Evolutionary conservation across 495 filamentous ascomycete genomes (phyloP), one percentile per base, ranked within the genome.

Genomic region (Xylaria curta): DNA sequence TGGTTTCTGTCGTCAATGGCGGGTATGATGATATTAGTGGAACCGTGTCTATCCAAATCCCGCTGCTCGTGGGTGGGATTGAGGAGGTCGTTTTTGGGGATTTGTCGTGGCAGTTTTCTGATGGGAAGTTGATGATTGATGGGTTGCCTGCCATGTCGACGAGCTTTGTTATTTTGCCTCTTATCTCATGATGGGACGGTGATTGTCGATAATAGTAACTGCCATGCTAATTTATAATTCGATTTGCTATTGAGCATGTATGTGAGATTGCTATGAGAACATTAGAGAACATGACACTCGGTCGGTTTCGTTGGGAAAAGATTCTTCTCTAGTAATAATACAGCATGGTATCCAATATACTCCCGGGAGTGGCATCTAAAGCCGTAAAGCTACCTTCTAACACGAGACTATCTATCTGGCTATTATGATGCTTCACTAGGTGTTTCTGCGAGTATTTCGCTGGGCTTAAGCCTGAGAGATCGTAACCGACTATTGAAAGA

Each of bases 401-500:
- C 26, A 26, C 10, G 53, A 31, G 26, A 56, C 26, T 31, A 56
- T 0, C 53, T 56, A 56, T 56, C 53, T 17, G 2, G 26, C 26
- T 2, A 17, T 28, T 31, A 15, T 56, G 3, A 7, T 56, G 3
- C 15, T 26, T 31, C 24, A 31, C 24, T 12, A 0, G 26, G 13
- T 42, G 9, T 12, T 36, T 36, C 33, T 6, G 2, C 6, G 6
- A 4, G 28, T 4, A 9, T 12, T 13, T 42, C 38, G 13, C 38
- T 42, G 9, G 33, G 44, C 19, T 6, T 7, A 33, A 67, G 12
- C 47, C 42, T 26, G 19, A 71, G 61, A 33, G 54, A 40, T 0
- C 24, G 62, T n/a, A 89, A 82, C 69, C 81, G 82, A 24, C 87
- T 90, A 62, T 78, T 67, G 56, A 90, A 89, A 1, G 87, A 88